phyloP scores from a whole-genome alignment of 31 red algal genomes.

The Asparagopsis taxiformis region DNA sequence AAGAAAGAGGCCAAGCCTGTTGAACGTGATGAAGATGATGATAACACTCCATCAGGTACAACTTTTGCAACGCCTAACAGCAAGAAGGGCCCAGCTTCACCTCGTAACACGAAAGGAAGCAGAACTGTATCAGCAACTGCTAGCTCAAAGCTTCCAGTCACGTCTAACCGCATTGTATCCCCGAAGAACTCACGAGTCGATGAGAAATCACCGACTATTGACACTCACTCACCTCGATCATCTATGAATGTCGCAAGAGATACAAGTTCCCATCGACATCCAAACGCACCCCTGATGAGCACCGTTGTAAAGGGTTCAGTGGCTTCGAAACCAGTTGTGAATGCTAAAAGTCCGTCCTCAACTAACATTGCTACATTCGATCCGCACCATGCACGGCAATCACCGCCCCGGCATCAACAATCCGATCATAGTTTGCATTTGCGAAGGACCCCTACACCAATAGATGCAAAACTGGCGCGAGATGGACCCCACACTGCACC shows the following conservation, averaged over 20 bases:
- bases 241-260: background rate
- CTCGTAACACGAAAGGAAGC: slow-evolving; percentile 22
- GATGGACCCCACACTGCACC: too few relatives aligned
- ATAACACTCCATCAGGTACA: slow-evolving; percentile 9
- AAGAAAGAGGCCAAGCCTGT: slow-evolving; percentile 22
- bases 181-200: slow-evolving; percentile 26
- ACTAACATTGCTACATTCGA: too few relatives aligned
- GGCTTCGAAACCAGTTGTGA: background rate
- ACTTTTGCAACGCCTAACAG: background rate
- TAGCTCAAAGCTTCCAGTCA: too few relatives aligned
- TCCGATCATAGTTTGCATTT: too few relatives aligned
- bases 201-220: slow-evolving; percentile 16
- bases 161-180: slow-evolving; percentile 23
- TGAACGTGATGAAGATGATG: slow-evolving; percentile 24
- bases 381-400: too few relatives aligned
- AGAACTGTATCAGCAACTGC: slow-evolving; percentile 1
- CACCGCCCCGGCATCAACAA: too few relatives aligned
- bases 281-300: slow-evolving; percentile 20
- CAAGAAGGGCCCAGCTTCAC: slow-evolving; percentile 53
- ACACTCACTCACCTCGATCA: slow-evolving; percentile 4
- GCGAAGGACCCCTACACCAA: too few relatives aligned
- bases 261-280: slow-evolving; percentile 7
- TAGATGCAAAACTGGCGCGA: too few relatives aligned
- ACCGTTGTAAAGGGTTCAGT: slow-evolving; percentile 35
- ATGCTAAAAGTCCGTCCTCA: too few relatives aligned